Conservation (phyloP, 495 filamentous ascomycete species). For the Tetracladium marchalianum region DNA sequence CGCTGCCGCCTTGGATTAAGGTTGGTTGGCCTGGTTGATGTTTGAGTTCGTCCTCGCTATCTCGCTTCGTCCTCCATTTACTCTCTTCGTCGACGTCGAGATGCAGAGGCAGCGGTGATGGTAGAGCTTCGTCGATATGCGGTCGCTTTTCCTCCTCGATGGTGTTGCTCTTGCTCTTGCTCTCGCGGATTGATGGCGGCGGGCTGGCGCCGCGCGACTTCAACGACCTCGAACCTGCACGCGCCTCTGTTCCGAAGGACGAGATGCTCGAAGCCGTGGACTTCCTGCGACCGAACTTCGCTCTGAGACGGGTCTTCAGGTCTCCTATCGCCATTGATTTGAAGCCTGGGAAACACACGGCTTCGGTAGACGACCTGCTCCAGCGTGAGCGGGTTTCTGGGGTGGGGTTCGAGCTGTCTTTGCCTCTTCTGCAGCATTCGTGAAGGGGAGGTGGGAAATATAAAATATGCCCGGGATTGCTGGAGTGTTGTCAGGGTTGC, state of each 20-base stretch:
- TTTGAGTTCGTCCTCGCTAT: no score
- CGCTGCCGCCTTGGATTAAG: not conserved
- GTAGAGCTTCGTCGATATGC: no score
- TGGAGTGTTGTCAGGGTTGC: conserved; percentile 17
- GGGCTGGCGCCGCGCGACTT: not conserved
- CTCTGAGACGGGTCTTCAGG: conserved; percentile 34
- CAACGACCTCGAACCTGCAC: not conserved
- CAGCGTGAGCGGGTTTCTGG: not conserved
- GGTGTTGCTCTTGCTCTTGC: no score
- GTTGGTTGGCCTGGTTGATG: not conserved
- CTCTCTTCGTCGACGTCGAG: no score
- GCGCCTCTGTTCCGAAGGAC: conserved; percentile 4
- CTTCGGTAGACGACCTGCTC: not conserved
- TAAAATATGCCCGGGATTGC: not conserved
- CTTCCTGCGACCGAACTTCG: conserved; percentile 35
- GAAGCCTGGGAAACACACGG: no score
- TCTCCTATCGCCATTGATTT: conserved; percentile 31
- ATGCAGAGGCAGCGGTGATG: no score
- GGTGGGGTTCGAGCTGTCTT: not conserved
- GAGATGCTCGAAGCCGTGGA: conserved; percentile 28
- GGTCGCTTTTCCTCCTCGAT: no score
- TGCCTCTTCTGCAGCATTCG: not conserved
- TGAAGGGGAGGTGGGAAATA: not conserved
- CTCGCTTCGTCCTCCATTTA: no score
- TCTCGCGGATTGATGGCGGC: no score